phyloP scores from a whole-genome alignment of 177 flowering plant genomes.

The Vitis hybrid region DNA sequence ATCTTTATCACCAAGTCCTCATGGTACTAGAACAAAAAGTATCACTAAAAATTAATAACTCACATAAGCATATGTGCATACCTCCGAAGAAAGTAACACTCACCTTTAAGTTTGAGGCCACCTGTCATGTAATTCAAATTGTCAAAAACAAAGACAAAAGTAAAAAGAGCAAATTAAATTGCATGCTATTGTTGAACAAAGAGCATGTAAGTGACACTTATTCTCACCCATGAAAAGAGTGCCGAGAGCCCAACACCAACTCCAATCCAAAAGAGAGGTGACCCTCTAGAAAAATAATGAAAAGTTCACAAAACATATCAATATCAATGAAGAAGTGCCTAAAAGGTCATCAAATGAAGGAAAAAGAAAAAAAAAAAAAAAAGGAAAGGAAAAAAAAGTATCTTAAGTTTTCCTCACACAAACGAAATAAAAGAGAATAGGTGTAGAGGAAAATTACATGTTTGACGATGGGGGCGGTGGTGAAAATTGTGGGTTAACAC shows the following conservation, averaged over 20 bases:
- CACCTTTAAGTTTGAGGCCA: slow-evolving; percentile 61
- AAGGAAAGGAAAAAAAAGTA: neutral
- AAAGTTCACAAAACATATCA: neutral
- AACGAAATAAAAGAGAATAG: neutral
- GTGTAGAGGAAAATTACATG: slow-evolving; percentile 40
- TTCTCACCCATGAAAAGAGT: slow-evolving; percentile 74
- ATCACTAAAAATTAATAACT: neutral
- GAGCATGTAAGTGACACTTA: neutral
- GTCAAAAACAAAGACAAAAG: slow-evolving; percentile 13
- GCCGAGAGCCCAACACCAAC: slow-evolving; percentile 95
- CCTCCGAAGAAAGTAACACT: slow-evolving; percentile 24
- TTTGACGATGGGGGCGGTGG: slow-evolving; percentile 59
- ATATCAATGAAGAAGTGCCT: neutral
- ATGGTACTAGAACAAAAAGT: no score
- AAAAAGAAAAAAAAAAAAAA: neutral
- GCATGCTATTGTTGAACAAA: neutral
- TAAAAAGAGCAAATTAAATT: neutral
- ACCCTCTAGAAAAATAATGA: slow-evolving; percentile 52
- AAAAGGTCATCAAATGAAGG: neutral
- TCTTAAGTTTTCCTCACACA: neutral
- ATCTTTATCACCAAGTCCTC: no score
- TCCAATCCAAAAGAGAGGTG: slow-evolving; percentile 95
- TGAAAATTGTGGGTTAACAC: slow-evolving; percentile 51
- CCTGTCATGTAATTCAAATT: slow-evolving; percentile 46
- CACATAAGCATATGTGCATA: neutral